phyloP scores from a whole-genome alignment of 2,329 filamentous ascomycete genomes.

The Botryotinia convoluta region DNA sequence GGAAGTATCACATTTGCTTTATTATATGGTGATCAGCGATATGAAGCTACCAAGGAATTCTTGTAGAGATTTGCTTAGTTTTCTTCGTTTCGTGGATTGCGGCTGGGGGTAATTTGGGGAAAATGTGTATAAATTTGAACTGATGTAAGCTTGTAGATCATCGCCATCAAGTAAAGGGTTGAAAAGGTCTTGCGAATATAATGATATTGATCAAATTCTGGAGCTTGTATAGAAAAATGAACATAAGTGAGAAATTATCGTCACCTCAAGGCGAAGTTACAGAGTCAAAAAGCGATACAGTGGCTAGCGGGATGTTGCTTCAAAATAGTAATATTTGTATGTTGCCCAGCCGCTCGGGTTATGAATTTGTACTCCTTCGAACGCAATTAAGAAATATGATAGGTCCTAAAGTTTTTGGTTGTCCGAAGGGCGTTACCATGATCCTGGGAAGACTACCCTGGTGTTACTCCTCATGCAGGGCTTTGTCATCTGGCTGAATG shows the following conservation, averaged over 20 bases:
- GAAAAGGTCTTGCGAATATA: not conserved
- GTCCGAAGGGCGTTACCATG: not conserved
- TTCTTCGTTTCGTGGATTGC: not conserved
- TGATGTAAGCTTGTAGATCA: not conserved
- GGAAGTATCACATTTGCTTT: slow-evolving; percentile 1
- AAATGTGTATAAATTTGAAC: not conserved
- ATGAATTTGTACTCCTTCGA: not conserved
- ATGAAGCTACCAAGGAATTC: slow-evolving; percentile 2
- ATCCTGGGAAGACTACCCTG: not conserved
- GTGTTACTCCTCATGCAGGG: slow-evolving; percentile 5
- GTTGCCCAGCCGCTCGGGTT: not conserved
- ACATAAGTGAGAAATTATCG: not conserved
- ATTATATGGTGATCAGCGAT: not conserved
- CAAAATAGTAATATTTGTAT: not conserved
- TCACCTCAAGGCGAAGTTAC: not conserved
- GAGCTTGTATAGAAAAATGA: not conserved
- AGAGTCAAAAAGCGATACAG: not conserved
- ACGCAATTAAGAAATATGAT: not conserved
- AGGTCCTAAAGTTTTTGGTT: not conserved
- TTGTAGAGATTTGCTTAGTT: not conserved
- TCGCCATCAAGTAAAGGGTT: not conserved
- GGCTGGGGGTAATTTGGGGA: not conserved
- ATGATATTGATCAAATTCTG: not conserved
- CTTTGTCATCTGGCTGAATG: slow-evolving; percentile 9
- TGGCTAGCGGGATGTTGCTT: not conserved